These are phyloP conservation scores for Starmerella floris DNA, from an alignment of 805 yeast species.

Conservation along the genomic window DNA sequence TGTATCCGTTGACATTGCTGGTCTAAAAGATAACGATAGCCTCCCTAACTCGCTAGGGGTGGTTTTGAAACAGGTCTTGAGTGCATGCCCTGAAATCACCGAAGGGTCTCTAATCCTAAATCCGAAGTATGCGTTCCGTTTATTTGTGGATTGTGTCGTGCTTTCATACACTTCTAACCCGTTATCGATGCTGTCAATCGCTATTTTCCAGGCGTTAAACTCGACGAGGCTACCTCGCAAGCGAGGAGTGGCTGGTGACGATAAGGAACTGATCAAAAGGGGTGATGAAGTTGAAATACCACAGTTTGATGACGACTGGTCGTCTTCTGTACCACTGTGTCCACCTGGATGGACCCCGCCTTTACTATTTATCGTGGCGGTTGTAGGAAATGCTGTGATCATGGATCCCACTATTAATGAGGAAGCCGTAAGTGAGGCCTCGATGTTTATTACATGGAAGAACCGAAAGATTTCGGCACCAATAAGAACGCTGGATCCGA, in stretches of 20 bases:
- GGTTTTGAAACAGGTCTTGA: conserved; percentile 37
- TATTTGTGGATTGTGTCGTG: conserved; percentile 68
- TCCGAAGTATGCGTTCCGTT: conserved; percentile 57
- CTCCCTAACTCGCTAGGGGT: conserved; percentile 52
- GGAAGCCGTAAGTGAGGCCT: conserved; percentile 76
- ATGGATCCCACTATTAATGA: conserved; percentile 86
- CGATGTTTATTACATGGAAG: conserved; percentile 60
- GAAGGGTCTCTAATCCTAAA: conserved; percentile 37
- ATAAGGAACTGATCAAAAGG: conserved; percentile 7
- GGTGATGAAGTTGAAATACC: conserved; percentile 66
- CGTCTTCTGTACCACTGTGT: conserved; percentile 37
- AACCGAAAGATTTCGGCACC: conserved; percentile 61
- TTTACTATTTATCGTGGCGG: conserved; percentile 58
- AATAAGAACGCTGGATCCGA: conserved; percentile 51
- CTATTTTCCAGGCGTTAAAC: conserved; percentile 66
- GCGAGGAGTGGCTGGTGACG: conserved; percentile 36
- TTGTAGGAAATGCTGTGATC: conserved; percentile 49
- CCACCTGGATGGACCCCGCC: conserved; percentile 47
- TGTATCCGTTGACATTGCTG: conserved; percentile 57
- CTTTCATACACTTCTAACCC: conserved; percentile 72
- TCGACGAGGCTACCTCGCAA: conserved; percentile 65
- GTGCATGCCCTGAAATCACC: conserved; percentile 33
- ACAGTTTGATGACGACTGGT: conserved; percentile 82
- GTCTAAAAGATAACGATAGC: conserved; percentile 66
- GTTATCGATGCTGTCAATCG: conserved; percentile 62